These are phyloP conservation scores for Pythium aristosporum DNA, from an alignment of 352 stramenopile genomes.

Conservation along the genomic window DNA sequence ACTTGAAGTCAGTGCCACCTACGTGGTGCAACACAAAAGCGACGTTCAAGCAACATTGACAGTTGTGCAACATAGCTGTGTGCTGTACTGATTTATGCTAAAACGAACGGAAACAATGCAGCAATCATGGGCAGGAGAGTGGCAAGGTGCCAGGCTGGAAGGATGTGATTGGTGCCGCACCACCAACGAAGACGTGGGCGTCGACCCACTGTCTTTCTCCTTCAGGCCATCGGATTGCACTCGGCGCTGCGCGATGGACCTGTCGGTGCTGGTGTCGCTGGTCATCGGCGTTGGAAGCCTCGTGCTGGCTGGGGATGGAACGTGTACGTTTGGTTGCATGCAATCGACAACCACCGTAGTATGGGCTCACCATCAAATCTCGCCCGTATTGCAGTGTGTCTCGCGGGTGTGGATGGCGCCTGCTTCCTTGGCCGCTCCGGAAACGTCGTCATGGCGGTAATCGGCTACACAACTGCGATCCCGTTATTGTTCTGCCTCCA, in stretches of 20 bases:
- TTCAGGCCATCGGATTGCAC: not conserved
- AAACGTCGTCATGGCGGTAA: constrained; percentile 60
- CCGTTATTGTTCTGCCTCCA: constrained; percentile 39
- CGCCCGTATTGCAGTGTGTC: constrained; percentile 29
- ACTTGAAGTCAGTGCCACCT: constrained; percentile 8
- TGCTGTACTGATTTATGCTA: not conserved
- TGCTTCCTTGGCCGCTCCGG: constrained; percentile 40
- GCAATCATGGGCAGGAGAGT: too few relatives aligned
- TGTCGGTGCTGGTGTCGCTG: constrained; percentile 51
- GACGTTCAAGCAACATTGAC: not conserved
- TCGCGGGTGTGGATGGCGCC: constrained; percentile 26
- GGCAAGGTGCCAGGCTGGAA: too few relatives aligned
- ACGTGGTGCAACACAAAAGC: not conserved
- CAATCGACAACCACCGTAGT: not conserved
- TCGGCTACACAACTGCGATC: constrained; percentile 45
- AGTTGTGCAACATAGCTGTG: not conserved
- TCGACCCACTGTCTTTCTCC: not conserved
- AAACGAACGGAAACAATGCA: not conserved
- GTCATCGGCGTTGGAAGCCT: constrained; percentile 36
- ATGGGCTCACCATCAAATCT: not conserved
- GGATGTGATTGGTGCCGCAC: too few relatives aligned
- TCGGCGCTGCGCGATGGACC: constrained; percentile 35
- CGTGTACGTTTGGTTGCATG: constrained; percentile 24
- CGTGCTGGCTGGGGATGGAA: constrained; percentile 42
- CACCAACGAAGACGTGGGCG: not conserved